Evolutionary conservation across 331 rosid genomes (phyloP).

Genomic region (Malus hybrid): DNA sequence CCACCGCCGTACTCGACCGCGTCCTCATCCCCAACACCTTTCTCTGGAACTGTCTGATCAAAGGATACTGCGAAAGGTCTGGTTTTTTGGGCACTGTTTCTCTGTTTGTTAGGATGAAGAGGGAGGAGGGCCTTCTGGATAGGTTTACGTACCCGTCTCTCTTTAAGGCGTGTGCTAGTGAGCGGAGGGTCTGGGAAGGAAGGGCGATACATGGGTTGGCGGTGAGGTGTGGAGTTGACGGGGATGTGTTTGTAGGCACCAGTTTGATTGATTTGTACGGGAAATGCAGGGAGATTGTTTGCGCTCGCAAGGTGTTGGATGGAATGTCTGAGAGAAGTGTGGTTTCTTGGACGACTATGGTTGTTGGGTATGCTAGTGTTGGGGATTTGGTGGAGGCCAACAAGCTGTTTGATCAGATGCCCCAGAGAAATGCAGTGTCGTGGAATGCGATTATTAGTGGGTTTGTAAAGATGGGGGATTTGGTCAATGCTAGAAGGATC

Average conservation of each 20-base stretch:
- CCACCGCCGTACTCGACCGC: slow-evolving; percentile 40
- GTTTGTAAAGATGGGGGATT: slow-evolving; percentile 49
- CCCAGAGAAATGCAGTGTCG: slow-evolving; percentile 46
- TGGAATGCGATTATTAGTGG: slow-evolving; percentile 53
- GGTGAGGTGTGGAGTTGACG: slow-evolving; percentile 49
- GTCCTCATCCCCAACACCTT: slow-evolving; percentile 34
- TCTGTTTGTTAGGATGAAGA: slow-evolving; percentile 44
- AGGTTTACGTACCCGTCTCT: slow-evolving; percentile 56
- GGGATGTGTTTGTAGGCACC: slow-evolving; percentile 51
- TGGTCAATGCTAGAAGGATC: slow-evolving; percentile 40
- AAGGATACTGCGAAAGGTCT: slow-evolving; percentile 27
- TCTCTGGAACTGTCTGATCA: slow-evolving; percentile 66
- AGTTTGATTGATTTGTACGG: slow-evolving; percentile 65
- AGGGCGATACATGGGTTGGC: slow-evolving; percentile 51
- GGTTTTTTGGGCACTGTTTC: slow-evolving; percentile 23
- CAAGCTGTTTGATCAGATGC: slow-evolving; percentile 56
- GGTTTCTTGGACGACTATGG: slow-evolving; percentile 78
- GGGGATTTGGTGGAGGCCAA: slow-evolving; percentile 57
- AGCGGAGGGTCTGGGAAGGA: slow-evolving; percentile 31
- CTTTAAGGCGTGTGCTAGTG: slow-evolving; percentile 45
- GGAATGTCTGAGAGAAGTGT: slow-evolving; percentile 39
- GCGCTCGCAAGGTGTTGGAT: slow-evolving; percentile 69
- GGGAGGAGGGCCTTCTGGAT: slow-evolving; percentile 40
- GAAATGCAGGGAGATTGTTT: slow-evolving; percentile 33
- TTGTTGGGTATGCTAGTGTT: slow-evolving; percentile 45